Percentiles rank a stretch among this genome's conserved stretches.
Evolutionary conservation across 2,329 filamentous ascomycete species (phyloP).

Genomic region (Colletotrichum salicis): DNA sequence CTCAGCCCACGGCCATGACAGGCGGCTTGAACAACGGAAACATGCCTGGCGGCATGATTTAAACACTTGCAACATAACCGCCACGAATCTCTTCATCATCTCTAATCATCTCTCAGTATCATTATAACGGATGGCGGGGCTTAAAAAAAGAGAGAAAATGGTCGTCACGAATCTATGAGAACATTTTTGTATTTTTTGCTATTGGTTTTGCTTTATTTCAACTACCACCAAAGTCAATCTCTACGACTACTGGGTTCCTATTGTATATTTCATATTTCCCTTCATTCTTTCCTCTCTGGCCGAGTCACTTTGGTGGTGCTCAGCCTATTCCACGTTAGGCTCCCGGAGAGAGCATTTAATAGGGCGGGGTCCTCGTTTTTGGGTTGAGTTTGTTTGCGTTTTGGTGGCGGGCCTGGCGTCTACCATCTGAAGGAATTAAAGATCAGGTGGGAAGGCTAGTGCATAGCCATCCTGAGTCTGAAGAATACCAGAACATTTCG

Average conservation of each 20-base stretch:
- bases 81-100: background rate
- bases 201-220: slow-evolving; percentile 6
- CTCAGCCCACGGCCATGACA: slow-evolving; percentile 42
- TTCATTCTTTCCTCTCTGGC: background rate
- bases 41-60: slow-evolving; percentile 60
- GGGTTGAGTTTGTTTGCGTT: background rate
- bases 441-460: background rate
- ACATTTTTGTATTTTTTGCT: slow-evolving; percentile 14
- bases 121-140: slow-evolving; percentile 4
- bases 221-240: background rate
- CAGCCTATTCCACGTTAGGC: slow-evolving; percentile 11
- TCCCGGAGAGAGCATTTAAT: slow-evolving; percentile 34
- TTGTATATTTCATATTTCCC: slow-evolving; percentile 30
- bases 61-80: slow-evolving; percentile 29
- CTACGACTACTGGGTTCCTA: background rate
- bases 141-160: slow-evolving; percentile 17
- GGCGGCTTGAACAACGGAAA: slow-evolving; percentile 42
- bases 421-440: slow-evolving; percentile 15
- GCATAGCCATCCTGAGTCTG: background rate
- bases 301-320: background rate
- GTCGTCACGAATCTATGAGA: slow-evolving; percentile 35
- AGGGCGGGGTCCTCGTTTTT: slow-evolving; percentile 19
- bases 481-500: slow-evolving; percentile 31
- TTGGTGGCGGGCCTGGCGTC: slow-evolving; percentile 34
- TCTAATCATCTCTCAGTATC: slow-evolving; percentile 17